Evolutionary conservation across 352 stramenopile genomes (phyloP).

Genomic region (Phytophthora megakarya): DNA sequence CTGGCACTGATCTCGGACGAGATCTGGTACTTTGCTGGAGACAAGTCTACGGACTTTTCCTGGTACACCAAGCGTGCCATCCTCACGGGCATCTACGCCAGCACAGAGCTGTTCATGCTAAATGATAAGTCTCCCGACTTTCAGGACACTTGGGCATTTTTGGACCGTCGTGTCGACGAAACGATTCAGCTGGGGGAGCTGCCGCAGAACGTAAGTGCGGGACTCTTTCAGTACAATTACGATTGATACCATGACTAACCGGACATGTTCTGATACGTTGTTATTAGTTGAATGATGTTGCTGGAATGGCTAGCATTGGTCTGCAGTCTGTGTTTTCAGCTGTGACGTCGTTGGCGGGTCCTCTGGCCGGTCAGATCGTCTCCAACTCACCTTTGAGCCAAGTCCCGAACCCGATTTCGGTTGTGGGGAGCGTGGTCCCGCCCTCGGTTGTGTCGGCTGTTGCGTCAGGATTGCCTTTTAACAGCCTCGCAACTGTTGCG

Average conservation of each 20-base stretch:
- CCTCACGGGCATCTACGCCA: slow-evolving; percentile 79
- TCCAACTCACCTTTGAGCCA: slow-evolving; percentile 65
- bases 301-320: slow-evolving; percentile 79
- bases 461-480: slow-evolving; percentile 49
- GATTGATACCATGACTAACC: neutral
- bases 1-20: slow-evolving; percentile 76
- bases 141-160: slow-evolving; percentile 82
- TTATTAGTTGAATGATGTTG: slow-evolving; percentile 66
- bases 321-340: slow-evolving; percentile 80
- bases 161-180: slow-evolving; percentile 84
- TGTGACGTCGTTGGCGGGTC: slow-evolving; percentile 77
- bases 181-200: slow-evolving; percentile 80
- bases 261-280: neutral
- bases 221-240: neutral
- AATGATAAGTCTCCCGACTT: slow-evolving; percentile 75
- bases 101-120: slow-evolving; percentile 87
- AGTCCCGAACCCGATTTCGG: slow-evolving; percentile 81
- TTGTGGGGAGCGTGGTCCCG: slow-evolving; percentile 56
- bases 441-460: slow-evolving; percentile 52
- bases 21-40: slow-evolving; percentile 89
- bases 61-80: slow-evolving; percentile 89
- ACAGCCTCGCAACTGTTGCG: neutral
- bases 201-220: slow-evolving; percentile 73
- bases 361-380: slow-evolving; percentile 67
- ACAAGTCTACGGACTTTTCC: slow-evolving; percentile 81